These are phyloP conservation scores for Tricharina praecox DNA, from an alignment of 495 filamentous ascomycete species.

Conservation along the genomic window DNA sequence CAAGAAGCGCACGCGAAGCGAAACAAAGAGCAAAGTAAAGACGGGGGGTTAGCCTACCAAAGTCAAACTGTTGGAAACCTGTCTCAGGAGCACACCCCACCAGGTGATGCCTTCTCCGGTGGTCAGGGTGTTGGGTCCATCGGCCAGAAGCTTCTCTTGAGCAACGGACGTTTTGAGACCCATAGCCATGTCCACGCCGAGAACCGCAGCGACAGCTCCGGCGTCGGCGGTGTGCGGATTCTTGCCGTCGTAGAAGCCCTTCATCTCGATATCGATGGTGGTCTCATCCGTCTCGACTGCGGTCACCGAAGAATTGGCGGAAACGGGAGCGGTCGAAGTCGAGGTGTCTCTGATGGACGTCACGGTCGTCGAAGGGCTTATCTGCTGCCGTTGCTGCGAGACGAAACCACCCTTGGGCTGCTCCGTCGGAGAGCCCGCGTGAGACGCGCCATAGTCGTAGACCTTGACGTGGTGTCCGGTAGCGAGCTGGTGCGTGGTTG, in stretches of 20 bases:
- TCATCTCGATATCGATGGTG: slow-evolving; percentile 14
- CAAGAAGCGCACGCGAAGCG: slow-evolving; percentile 2
- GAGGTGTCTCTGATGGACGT: too few species aligned
- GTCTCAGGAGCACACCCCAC: slow-evolving; percentile 40
- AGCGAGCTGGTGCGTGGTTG: too few species aligned
- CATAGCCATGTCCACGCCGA: slow-evolving; percentile 14
- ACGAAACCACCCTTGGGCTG: not conserved
- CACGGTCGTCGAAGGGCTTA: not conserved
- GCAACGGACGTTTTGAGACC: slow-evolving; percentile 21
- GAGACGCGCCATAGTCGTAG: slow-evolving; percentile 1
- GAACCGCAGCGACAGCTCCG: slow-evolving; percentile 13
- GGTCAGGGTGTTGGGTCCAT: slow-evolving; percentile 39
- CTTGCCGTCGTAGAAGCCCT: slow-evolving; percentile 14
- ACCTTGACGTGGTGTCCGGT: slow-evolving; percentile 1
- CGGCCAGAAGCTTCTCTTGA: slow-evolving; percentile 26
- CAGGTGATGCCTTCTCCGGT: slow-evolving; percentile 35
- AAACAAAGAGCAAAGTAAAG: slow-evolving; percentile 10
- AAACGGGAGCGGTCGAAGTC: slow-evolving; percentile 11
- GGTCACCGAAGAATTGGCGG: slow-evolving; percentile 19
- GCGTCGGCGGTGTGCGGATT: slow-evolving; percentile 20
- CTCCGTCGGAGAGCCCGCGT: not conserved
- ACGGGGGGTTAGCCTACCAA: too few species aligned
- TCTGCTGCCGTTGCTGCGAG: not conserved
- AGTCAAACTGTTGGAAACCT: slow-evolving; percentile 37
- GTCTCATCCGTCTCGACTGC: slow-evolving; percentile 14